Base-by-base conservation (phyloP, 2,329 filamentous ascomycete species). In the Didymella segeticola region DNA sequence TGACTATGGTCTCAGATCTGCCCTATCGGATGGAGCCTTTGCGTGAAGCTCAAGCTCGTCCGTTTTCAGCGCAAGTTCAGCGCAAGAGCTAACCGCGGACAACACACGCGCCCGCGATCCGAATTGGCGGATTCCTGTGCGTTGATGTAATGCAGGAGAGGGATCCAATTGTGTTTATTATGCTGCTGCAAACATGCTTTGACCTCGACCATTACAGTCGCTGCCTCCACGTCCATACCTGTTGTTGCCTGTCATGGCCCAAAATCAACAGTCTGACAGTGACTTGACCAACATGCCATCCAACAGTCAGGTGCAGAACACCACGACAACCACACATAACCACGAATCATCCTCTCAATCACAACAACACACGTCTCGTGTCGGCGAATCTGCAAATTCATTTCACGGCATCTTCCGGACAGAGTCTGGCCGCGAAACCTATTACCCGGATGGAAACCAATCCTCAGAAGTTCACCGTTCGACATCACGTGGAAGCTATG, bases 401-500 rank as follows among this genome's bases (percentile, higher is more conserved):
- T 46, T 55, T 19, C 42, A 55, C 29, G 66, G 66, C 20, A 62
- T 66, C 10, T 45, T 60, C 20, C 58, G 66, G 14, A 73, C 64
- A 23, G 43, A 62, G 19, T 71, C 69, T 27, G 66, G 66, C 4
- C 62, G 66, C 20, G 64, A 69, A 41, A 70, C 69, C 9, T 70
- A 71, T 31, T 61, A 52, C 11, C 68, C 67, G 15, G 68, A 70
- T 39, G 67, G 68, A 9, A 62, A 66, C 26, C 46, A 43, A 17
- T 22, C 41, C 2, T 5, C 29, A 20, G 34, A 55, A 9, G 25
- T 36, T 11, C 22, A 42, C 6, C 27, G 33, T 26, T 43, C 52
- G 10, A 42, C 41, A 19, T 45, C 46, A 36, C 22, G 36, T 38
- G 42, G 36, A 7, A 50, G 52, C 29, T 49, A 55, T 37, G 46